These are phyloP conservation scores for Mucor lusitanicus DNA, from an alignment of 371 early-diverging fungal genomes.

Conservation along the genomic window DNA sequence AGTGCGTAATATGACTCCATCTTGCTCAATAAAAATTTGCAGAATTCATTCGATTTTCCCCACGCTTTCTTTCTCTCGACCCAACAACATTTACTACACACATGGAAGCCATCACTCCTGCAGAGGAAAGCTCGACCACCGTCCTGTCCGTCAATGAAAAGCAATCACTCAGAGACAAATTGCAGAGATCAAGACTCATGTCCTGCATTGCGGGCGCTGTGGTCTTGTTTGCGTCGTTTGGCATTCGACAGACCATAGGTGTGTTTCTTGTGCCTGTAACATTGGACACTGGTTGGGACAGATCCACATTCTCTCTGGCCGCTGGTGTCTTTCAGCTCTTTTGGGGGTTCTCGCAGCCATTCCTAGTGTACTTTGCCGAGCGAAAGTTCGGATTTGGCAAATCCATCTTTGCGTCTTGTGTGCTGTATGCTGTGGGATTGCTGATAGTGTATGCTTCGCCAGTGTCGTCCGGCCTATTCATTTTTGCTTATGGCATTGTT, in stretches of 20 bases:
- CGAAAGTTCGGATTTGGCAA: slow-evolving; percentile 36
- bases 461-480: slow-evolving; percentile 24
- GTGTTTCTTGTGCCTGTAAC: slow-evolving; percentile 34
- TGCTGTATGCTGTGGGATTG: slow-evolving; percentile 24
- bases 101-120: background rate
- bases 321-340: slow-evolving; percentile 35
- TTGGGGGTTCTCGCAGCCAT: slow-evolving; percentile 34
- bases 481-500: slow-evolving; percentile 30
- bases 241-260: slow-evolving; percentile 36
- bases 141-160: background rate
- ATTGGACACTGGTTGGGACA: slow-evolving; percentile 27
- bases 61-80: background rate
- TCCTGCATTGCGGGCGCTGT: slow-evolving; percentile 23
- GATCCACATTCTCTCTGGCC: slow-evolving; percentile 32
- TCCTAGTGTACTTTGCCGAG: slow-evolving; percentile 34
- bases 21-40: background rate
- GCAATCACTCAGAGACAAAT: background rate
- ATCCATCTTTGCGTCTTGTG: slow-evolving; percentile 17
- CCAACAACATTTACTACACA: background rate
- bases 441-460: slow-evolving; percentile 28
- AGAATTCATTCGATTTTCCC: background rate
- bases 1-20: background rate
- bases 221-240: slow-evolving; percentile 31
- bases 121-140: background rate
- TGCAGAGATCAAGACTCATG: slow-evolving; percentile 5